These are phyloP conservation scores for Neurospora pannonica DNA, from an alignment of 495 filamentous ascomycete species.

Conservation along the genomic window DNA sequence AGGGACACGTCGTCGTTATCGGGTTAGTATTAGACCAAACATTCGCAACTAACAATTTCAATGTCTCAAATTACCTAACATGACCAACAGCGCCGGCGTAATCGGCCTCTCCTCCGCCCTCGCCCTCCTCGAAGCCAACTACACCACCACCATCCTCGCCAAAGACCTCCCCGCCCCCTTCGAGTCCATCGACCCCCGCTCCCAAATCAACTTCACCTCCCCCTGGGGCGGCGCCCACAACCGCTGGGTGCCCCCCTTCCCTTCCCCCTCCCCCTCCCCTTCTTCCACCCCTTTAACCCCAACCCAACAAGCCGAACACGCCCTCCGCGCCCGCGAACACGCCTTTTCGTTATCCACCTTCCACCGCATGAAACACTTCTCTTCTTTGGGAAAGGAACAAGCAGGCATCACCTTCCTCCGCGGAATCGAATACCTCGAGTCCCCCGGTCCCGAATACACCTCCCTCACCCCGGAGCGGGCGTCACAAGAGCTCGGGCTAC, in stretches of 20 bases:
- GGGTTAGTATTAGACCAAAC: background rate
- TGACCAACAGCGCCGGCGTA: slow-evolving; percentile 42
- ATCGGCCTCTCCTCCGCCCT: slow-evolving; percentile 48
- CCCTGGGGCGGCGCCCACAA: slow-evolving; percentile 59
- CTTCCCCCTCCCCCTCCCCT: background rate
- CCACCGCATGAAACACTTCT: slow-evolving; percentile 39
- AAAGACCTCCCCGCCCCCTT: slow-evolving; percentile 44
- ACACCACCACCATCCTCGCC: slow-evolving; percentile 45
- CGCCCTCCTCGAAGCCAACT: slow-evolving; percentile 35
- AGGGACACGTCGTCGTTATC: slow-evolving; percentile 5
- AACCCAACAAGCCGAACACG: background rate
- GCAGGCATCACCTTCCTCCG: slow-evolving; percentile 44
- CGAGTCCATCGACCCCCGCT: slow-evolving; percentile 27
- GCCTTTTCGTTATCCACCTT: slow-evolving; percentile 43
- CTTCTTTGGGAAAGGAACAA: no score
- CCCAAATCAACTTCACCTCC: slow-evolving; percentile 52
- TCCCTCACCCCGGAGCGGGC: slow-evolving; percentile 20
- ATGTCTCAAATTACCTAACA: background rate
- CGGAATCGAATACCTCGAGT: slow-evolving; percentile 53
- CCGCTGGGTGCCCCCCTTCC: slow-evolving; percentile 40
- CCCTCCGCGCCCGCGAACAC: slow-evolving; percentile 31
- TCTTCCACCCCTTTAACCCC: background rate
- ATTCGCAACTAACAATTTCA: background rate
- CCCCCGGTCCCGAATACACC: slow-evolving; percentile 27
- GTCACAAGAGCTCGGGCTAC: slow-evolving; percentile 31